Base-by-base conservation (phyloP, 495 filamentous ascomycete species). In the Choiromyces venosus region DNA sequence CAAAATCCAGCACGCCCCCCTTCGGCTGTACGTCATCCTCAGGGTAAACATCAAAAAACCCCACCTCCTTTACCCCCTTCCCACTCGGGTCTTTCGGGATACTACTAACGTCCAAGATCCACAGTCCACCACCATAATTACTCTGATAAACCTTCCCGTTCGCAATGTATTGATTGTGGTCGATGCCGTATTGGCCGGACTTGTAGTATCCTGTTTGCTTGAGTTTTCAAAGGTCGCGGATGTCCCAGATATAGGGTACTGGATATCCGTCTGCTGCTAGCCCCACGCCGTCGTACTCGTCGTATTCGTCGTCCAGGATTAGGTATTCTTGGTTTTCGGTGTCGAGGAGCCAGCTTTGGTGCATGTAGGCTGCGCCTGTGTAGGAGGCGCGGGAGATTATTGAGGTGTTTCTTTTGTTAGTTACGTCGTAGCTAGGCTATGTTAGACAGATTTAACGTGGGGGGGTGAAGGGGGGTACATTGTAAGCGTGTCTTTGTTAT, bases 111-210 rank as follows among this genome's bases (percentile, higher is more conserved):
- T 90, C 88, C 66, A 88, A 81, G 44, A 89, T 85, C 71, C 87
- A 82, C 65, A 90, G 83, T 4, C 88, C 88, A 70, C 86, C 83
- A 36, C 85, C 87, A 83, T 90, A 90, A 81, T 89, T 87, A 72
- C 83, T 84, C 80, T 90, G 88, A 79, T 87, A 89, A 4, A 81
- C 79, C 37, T 84, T 83, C 39, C 85, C 86, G 56, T 88, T 82
- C 73, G 82, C 77, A 71, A 89, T 82, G 77, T 89, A 90, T 79
- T 89, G 88, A 81, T 89, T 90, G 81, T 90, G 88, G 78, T 90
- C 88, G 74, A 90, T 87, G 33, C 83, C 82, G 71, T 84, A 81
- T 70, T 83, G 83, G 21, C 81, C 80, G 44, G 84, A 84, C 73
- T 85, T 83, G 83, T 86, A 89, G 82, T 82, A 79, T n/a, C 88